Evolutionary conservation across 331 rosid genomes (phyloP).

Genomic region (Acacia pycnantha): DNA sequence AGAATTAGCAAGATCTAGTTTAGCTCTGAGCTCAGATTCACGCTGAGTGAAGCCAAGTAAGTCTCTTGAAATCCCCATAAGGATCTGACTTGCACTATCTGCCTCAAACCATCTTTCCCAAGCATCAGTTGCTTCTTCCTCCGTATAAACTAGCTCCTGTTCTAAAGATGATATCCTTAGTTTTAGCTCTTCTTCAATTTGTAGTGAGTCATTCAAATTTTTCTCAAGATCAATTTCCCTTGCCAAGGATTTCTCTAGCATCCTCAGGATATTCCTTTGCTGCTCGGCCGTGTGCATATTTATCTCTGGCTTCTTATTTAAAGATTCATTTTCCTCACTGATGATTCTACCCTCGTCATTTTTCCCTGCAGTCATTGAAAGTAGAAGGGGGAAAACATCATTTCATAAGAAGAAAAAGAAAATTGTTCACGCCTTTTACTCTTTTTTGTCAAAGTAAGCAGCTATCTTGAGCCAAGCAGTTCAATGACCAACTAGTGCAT

Average conservation of each 20-base stretch:
- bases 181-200: conserved; percentile 57
- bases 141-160: conserved; percentile 51
- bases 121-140: conserved; percentile 62
- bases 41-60: conserved; percentile 51
- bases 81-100: conserved; percentile 57
- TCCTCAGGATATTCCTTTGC: conserved; percentile 70
- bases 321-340: conserved; percentile 44
- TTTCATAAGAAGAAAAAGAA: conserved; percentile 17
- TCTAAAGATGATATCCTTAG: conserved; percentile 52
- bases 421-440: conserved; percentile 8
- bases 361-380: conserved; percentile 50
- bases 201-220: conserved; percentile 53
- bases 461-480: conserved; percentile 15
- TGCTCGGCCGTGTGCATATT: conserved; percentile 76
- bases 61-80: conserved; percentile 68
- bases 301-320: conserved; percentile 34
- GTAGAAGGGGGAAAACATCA: neutral
- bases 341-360: conserved; percentile 31
- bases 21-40: conserved; percentile 64
- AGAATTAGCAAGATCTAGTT: conserved; percentile 37
- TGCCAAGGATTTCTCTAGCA: conserved; percentile 87
- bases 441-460: conserved; percentile 26
- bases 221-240: conserved; percentile 89
- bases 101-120: conserved; percentile 75
- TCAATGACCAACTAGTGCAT: conserved; percentile 13